phyloP scores from a whole-genome alignment of 768 basidiomycete genomes.

The Tricholoma saponaceum region DNA sequence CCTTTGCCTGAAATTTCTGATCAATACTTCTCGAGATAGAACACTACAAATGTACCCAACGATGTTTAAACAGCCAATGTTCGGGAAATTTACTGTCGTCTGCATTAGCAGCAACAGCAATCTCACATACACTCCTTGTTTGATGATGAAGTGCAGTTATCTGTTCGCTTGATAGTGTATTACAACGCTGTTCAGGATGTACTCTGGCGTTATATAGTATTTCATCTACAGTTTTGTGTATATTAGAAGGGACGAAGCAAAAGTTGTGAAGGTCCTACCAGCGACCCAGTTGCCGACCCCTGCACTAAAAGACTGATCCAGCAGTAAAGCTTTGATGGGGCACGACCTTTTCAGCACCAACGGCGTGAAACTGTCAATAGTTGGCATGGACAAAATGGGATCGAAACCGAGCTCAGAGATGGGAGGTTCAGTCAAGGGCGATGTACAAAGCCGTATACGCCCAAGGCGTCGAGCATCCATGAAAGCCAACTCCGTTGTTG shows the following conservation, averaged over 20 bases:
- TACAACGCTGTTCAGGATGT: slow-evolving; percentile 68
- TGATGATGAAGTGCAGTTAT: slow-evolving; percentile 47
- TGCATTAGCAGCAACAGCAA: slow-evolving; percentile 66
- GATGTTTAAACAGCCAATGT: slow-evolving; percentile 64
- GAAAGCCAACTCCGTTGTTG: slow-evolving; percentile 57
- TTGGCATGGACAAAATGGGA: slow-evolving; percentile 67
- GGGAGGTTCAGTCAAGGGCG: slow-evolving; percentile 60
- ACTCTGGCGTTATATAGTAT: slow-evolving; percentile 70
- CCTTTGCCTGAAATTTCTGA: slow-evolving; percentile 44
- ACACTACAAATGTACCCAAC: slow-evolving; percentile 45
- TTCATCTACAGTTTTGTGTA: slow-evolving; percentile 42
- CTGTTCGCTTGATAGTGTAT: slow-evolving; percentile 47
- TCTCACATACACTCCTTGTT: slow-evolving; percentile 49
- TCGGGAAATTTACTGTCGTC: slow-evolving; percentile 64
- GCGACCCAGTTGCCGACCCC: slow-evolving; percentile 85
- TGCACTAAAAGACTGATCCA: slow-evolving; percentile 78
- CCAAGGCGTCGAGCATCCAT: slow-evolving; percentile 69
- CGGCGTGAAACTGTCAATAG: slow-evolving; percentile 44
- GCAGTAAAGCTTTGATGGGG: slow-evolving; percentile 70
- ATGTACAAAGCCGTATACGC: slow-evolving; percentile 57
- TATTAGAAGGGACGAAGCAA: neutral
- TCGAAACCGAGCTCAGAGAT: slow-evolving; percentile 75
- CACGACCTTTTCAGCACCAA: slow-evolving; percentile 51
- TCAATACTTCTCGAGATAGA: neutral
- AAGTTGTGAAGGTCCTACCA: slow-evolving; percentile 31